These are phyloP conservation scores for Ophiorrhiza pumila DNA, from an alignment of 257 asterid genomes.

Conservation along the genomic window DNA sequence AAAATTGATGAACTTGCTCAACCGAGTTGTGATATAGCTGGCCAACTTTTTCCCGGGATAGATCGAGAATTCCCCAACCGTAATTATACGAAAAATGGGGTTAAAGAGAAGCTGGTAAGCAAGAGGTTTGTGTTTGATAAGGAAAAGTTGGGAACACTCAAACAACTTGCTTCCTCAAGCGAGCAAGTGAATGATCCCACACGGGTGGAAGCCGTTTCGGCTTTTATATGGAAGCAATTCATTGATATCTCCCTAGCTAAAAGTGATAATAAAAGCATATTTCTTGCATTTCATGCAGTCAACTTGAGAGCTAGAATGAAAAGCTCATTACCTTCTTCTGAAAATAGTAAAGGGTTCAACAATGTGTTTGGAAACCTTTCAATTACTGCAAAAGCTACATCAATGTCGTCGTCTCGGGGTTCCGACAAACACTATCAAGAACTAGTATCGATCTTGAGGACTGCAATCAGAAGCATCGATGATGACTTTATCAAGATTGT, in stretches of 20 bases:
- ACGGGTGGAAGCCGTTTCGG: slow-evolving; percentile 24
- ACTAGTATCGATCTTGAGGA: neutral
- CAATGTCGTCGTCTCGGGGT: no score
- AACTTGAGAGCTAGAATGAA: slow-evolving; percentile 28
- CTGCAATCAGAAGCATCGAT: slow-evolving; percentile 10
- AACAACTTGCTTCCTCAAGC: neutral
- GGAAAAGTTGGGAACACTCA: neutral
- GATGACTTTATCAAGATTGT: neutral
- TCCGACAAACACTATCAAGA: no score
- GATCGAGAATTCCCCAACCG: neutral
- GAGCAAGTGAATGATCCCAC: slow-evolving; percentile 16
- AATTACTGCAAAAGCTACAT: neutral
- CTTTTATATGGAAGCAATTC: slow-evolving; percentile 26
- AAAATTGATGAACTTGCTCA: neutral
- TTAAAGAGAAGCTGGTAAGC: neutral
- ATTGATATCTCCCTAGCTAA: slow-evolving; percentile 8
- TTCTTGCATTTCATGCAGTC: slow-evolving; percentile 15
- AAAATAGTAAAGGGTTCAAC: neutral
- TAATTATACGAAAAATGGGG: neutral
- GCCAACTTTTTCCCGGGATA: slow-evolving; percentile 2
- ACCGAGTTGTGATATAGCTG: slow-evolving; percentile 7
- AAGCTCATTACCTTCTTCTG: no score
- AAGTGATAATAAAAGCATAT: neutral
- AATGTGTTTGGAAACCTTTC: slow-evolving; percentile 20
- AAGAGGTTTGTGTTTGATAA: slow-evolving; percentile 16